A percentile compares a stretch with the other conserved stretches of the same genome.
Evolutionary conservation across 1,139 yeast species (phyloP).

Genomic region (Geotrichum restrictum): DNA sequence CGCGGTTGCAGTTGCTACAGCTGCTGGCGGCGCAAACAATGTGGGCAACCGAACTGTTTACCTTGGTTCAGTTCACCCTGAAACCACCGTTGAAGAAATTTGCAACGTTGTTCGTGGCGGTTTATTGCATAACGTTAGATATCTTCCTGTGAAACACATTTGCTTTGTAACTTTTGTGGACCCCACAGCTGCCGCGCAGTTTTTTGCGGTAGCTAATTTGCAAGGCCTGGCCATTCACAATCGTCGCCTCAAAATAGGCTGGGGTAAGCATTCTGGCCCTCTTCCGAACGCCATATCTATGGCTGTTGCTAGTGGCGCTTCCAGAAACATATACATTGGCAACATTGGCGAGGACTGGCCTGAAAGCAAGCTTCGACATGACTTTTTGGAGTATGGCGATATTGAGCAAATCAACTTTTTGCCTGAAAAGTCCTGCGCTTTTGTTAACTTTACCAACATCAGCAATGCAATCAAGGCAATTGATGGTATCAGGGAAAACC

Average conservation of each 20-base stretch:
- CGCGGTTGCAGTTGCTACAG: slow-evolving; percentile 65
- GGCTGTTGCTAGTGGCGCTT: slow-evolving; percentile 88
- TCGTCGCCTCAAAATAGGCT: slow-evolving; percentile 79
- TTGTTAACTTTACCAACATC: slow-evolving; percentile 84
- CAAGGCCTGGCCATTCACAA: slow-evolving; percentile 79
- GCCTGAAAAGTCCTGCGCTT: slow-evolving; percentile 81
- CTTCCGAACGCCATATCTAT: slow-evolving; percentile 68
- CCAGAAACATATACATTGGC: slow-evolving; percentile 87
- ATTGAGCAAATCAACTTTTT: slow-evolving; percentile 89
- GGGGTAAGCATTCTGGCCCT: slow-evolving; percentile 96
- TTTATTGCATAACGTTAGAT: slow-evolving; percentile 55
- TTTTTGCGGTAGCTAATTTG: slow-evolving; percentile 64
- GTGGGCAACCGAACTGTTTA: slow-evolving; percentile 89
- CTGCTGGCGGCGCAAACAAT: slow-evolving; percentile 68
- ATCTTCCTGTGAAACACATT: slow-evolving; percentile 74
- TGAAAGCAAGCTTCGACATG: slow-evolving; percentile 60
- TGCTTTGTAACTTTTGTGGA: slow-evolving; percentile 41
- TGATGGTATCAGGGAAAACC: slow-evolving; percentile 53
- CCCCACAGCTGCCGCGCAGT: slow-evolving; percentile 91
- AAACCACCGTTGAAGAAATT: slow-evolving; percentile 81
- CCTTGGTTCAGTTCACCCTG: slow-evolving; percentile 80
- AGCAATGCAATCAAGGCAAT: slow-evolving; percentile 83
- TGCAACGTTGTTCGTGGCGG: slow-evolving; percentile 96
- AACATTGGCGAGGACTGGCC: slow-evolving; percentile 54
- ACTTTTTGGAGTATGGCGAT: slow-evolving; percentile 80